Evolutionary conservation across 2,329 filamentous ascomycete species (phyloP).

Genomic region (Colletotrichum lindemuthianum): DNA sequence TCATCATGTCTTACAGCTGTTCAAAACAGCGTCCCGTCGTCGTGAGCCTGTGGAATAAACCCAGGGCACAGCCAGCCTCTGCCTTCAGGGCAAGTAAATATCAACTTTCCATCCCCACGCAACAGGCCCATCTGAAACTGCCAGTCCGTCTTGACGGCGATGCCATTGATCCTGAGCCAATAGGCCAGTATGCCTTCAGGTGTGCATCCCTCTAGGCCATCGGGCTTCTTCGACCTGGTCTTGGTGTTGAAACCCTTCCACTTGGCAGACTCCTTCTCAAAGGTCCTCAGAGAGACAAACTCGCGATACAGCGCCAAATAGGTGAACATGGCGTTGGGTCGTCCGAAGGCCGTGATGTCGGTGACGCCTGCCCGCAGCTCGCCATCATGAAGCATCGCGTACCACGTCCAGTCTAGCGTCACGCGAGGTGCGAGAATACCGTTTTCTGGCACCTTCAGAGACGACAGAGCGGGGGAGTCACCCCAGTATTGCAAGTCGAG

Average conservation of each 20-base stretch:
- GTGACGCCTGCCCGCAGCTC: slow-evolving; percentile 37
- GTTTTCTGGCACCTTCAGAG: slow-evolving; percentile 24
- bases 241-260: slow-evolving; percentile 37
- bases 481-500: slow-evolving; percentile 35
- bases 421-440: slow-evolving; percentile 37
- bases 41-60: slow-evolving; percentile 31
- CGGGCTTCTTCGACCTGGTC: slow-evolving; percentile 22
- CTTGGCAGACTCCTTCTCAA: slow-evolving; percentile 33
- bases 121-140: slow-evolving; percentile 37
- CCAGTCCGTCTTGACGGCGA: slow-evolving; percentile 38
- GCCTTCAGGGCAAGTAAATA: slow-evolving; percentile 37
- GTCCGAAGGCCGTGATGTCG: slow-evolving; percentile 38
- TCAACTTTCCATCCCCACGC: slow-evolving; percentile 31
- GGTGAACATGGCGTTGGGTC: slow-evolving; percentile 36
- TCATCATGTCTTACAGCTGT: not conserved
- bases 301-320: slow-evolving; percentile 36
- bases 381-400: slow-evolving; percentile 38
- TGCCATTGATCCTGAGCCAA: slow-evolving; percentile 37
- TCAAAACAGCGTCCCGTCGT: slow-evolving; percentile 31
- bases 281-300: slow-evolving; percentile 30
- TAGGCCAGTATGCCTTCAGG: slow-evolving; percentile 36
- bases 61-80: slow-evolving; percentile 33
- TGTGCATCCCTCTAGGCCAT: slow-evolving; percentile 35
- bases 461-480: slow-evolving; percentile 32
- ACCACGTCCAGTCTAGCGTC: slow-evolving; percentile 38